Base-by-base conservation (phyloP, 116 monocot species). In the Phalaenopsis hybrid region DNA sequence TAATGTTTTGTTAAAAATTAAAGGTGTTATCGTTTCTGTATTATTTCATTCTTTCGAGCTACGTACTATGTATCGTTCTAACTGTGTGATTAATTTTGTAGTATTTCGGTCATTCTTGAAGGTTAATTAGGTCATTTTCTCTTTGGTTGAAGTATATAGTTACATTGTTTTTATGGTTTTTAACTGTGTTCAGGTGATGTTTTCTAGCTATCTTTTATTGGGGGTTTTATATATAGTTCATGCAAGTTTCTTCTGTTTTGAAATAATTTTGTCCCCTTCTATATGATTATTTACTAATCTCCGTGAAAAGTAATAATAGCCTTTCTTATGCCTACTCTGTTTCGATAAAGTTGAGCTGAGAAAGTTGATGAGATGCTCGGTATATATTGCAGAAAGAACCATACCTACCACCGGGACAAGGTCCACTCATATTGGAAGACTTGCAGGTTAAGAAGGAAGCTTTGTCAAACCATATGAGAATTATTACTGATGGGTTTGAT, bases 401-500 rank as follows among this genome's bases (percentile, higher is more conserved):
- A 63, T 81, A 57, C 79, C 79, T 82, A 78, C 80, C 83, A 61
- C 49, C 80, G 85, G 72, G 58, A 74, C 49, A 82, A 79, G 83
- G 86, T 88, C 78, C 89, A 82, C 78, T 89, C 81, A 75, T 78
- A 52, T 57, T 84, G n/a, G 91, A 85, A 67, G 82, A 86, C 83
- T 77, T 33, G 68, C 86, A 92, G 76, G 34, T 28, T 49, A 78
- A 84, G 37, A 37, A 33, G 74, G 70, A 84, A 25, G 28, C 83
- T 76, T 44, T 80, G 50, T 59, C 68, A 59, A 75, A 81, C 57
- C 84, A 88, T 74, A 87, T 89, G 23, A 80, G 84, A 81, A 89
- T 92, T 84, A 86, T 88, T 69, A 85, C 86, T 12, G 89, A 89
- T 92, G 89, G 84, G 69, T 83, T 80, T 83, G 89, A 89, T 88